Conservation (phyloP, 306 rosid genomes). For the Medicago arabica region DNA sequence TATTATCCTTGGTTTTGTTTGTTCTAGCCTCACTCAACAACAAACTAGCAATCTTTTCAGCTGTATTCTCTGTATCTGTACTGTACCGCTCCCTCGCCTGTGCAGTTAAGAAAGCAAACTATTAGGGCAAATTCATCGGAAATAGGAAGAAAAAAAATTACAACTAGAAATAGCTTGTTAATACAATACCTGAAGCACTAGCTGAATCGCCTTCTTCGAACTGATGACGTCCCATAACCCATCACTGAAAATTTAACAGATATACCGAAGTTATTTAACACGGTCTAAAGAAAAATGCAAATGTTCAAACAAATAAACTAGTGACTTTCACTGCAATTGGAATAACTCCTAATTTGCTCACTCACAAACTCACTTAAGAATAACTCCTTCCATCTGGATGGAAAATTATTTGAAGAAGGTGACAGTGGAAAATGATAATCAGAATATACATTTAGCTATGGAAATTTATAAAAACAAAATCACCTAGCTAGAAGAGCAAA, state of each 20-base stretch:
- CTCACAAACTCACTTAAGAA: slow-evolving; percentile 12
- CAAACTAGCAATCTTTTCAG: slow-evolving; percentile 80
- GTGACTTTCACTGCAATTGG: neutral
- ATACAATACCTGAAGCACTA: slow-evolving; percentile 71
- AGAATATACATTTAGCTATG: slow-evolving; percentile 24
- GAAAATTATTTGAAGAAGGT: neutral
- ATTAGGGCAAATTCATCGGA: slow-evolving; percentile 21
- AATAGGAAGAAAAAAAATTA: neutral
- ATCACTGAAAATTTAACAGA: slow-evolving; percentile 67
- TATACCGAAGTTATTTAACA: slow-evolving; percentile 27
- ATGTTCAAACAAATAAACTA: slow-evolving; percentile 11
- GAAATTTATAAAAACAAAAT: slow-evolving; percentile 43
- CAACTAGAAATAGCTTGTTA: slow-evolving; percentile 4
- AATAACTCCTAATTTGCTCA: slow-evolving; percentile 10
- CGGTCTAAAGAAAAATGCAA: neutral
- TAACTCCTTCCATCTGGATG: neutral
- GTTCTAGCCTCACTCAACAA: slow-evolving; percentile 92
- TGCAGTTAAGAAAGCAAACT: slow-evolving; percentile 29
- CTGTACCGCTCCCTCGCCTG: slow-evolving; percentile 71
- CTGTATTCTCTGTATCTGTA: slow-evolving; percentile 55
- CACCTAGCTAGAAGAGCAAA: slow-evolving; percentile 94
- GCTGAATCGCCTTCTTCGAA: slow-evolving; percentile 76
- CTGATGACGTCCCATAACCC: slow-evolving; percentile 96
- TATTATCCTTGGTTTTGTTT: slow-evolving; percentile 94
- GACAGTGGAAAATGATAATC: neutral